phyloP scores from a whole-genome alignment of 352 stramenopile species.

The Globisporangium abappressorium region DNA sequence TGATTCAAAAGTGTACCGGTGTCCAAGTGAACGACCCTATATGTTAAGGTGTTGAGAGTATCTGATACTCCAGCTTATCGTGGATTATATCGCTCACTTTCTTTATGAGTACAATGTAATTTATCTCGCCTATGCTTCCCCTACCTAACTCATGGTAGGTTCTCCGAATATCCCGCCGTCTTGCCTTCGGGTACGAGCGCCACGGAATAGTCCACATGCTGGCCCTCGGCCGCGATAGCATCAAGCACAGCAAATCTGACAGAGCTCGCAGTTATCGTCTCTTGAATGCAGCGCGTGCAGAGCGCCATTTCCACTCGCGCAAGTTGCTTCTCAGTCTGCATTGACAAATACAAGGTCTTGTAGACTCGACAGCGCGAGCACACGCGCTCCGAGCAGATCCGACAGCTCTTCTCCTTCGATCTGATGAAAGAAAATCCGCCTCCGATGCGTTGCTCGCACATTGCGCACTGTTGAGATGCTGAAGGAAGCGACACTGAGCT shows the following conservation, averaged over 20 bases:
- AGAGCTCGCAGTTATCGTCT: neutral
- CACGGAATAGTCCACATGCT: neutral
- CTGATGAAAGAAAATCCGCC: neutral
- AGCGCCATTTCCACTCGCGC: slow-evolving; percentile 20
- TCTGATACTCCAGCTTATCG: too few species aligned
- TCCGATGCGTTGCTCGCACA: neutral
- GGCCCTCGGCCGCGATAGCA: neutral
- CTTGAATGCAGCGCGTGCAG: slow-evolving; percentile 32
- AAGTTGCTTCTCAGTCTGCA: slow-evolving; percentile 23
- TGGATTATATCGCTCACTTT: too few species aligned
- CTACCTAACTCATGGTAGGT: too few species aligned
- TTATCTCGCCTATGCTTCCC: too few species aligned
- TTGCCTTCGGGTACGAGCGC: too few species aligned
- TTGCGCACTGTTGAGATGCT: neutral
- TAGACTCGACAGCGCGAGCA: slow-evolving; percentile 22
- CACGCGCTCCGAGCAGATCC: slow-evolving; percentile 15
- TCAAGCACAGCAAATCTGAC: slow-evolving; percentile 16
- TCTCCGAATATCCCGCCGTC: neutral
- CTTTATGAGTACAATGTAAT: too few species aligned
- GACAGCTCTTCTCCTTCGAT: slow-evolving; percentile 5
- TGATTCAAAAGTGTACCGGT: too few species aligned
- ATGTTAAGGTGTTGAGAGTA: too few species aligned
- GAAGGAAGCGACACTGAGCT: too few species aligned
- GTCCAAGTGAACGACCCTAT: too few species aligned
- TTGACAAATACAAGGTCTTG: slow-evolving; percentile 20